phyloP scores from a whole-genome alignment of 805 yeast genomes.

The Gaillardinia entomophila region DNA sequence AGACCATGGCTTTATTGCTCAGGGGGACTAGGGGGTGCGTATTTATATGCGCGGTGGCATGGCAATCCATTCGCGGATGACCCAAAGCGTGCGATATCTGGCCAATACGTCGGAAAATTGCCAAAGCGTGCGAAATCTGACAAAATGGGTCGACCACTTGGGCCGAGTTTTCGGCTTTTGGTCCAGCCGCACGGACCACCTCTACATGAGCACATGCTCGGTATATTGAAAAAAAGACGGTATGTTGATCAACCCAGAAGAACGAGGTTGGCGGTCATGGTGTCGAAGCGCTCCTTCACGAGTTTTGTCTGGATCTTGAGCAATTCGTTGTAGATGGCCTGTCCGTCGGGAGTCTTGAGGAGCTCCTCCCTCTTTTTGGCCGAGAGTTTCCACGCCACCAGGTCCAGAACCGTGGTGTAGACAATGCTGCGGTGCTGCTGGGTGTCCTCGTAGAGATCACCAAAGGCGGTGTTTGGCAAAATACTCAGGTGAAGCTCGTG shows the following conservation, averaged over 20 bases:
- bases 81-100: too few relatives aligned
- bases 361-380: slow-evolving; percentile 40
- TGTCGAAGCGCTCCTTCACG: slow-evolving; percentile 65
- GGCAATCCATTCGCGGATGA: too few relatives aligned
- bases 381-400: slow-evolving; percentile 66
- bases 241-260: slow-evolving; percentile 41
- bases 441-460: slow-evolving; percentile 42
- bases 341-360: slow-evolving; percentile 38
- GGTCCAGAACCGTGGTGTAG: slow-evolving; percentile 54
- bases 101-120: too few relatives aligned
- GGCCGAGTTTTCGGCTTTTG: too few relatives aligned
- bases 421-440: slow-evolving; percentile 37
- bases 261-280: slow-evolving; percentile 69
- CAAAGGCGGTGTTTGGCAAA: slow-evolving; percentile 71
- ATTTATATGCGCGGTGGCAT: too few relatives aligned
- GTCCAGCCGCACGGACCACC: too few relatives aligned
- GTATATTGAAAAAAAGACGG: not conserved
- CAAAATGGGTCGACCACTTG: too few relatives aligned
- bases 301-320: slow-evolving; percentile 55
- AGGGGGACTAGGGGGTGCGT: too few relatives aligned
- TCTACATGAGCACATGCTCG: too few relatives aligned
- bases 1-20: not conserved
- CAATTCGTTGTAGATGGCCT: slow-evolving; percentile 57
- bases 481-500: slow-evolving; percentile 38
- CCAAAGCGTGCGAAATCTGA: too few relatives aligned